phyloP scores from a whole-genome alignment of 129 eudicot species.

The Logfia minima region DNA sequence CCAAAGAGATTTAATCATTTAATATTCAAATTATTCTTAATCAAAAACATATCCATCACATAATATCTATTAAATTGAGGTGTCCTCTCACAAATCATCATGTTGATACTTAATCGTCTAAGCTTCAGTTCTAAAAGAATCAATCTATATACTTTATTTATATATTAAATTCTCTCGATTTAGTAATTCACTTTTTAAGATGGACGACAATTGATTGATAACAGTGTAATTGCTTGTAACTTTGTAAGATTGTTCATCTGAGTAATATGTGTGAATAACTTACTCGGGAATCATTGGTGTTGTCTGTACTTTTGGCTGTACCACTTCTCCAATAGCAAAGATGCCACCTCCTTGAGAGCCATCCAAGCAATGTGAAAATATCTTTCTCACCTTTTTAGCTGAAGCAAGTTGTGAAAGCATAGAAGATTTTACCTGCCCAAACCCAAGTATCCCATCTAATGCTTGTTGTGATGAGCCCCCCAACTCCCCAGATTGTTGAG shows the following conservation, averaged over 20 bases:
- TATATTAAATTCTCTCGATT: not conserved
- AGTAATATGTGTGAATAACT: not conserved
- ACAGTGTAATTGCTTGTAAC: not conserved
- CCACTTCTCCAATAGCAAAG: constrained; percentile 87
- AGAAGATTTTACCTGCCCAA: constrained; percentile 89
- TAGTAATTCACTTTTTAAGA: not conserved
- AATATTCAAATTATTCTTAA: not conserved
- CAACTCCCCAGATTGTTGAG: constrained; percentile 82
- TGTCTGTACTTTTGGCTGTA: constrained; percentile 66
- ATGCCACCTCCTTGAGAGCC: constrained; percentile 82
- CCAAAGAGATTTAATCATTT: not conserved
- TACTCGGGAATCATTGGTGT: constrained; percentile 74
- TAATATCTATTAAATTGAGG: not conserved
- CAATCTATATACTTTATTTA: not conserved
- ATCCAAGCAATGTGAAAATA: constrained; percentile 93
- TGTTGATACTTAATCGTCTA: not conserved
- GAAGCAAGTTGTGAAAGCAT: constrained; percentile 85
- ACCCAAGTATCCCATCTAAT: constrained; percentile 89
- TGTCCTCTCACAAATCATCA: not conserved
- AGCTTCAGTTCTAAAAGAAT: not conserved
- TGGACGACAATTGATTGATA: not conserved
- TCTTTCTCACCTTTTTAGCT: constrained; percentile 61
- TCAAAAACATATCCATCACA: not conserved
- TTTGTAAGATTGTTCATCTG: not conserved
- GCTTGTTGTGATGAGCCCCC: constrained; percentile 78